A percentile compares a stretch with the other conserved stretches of the same genome.
These are phyloP conservation scores for Trypanosoma congolense DNA, from an alignment of 208 protist species.

Conservation along the genomic window DNA sequence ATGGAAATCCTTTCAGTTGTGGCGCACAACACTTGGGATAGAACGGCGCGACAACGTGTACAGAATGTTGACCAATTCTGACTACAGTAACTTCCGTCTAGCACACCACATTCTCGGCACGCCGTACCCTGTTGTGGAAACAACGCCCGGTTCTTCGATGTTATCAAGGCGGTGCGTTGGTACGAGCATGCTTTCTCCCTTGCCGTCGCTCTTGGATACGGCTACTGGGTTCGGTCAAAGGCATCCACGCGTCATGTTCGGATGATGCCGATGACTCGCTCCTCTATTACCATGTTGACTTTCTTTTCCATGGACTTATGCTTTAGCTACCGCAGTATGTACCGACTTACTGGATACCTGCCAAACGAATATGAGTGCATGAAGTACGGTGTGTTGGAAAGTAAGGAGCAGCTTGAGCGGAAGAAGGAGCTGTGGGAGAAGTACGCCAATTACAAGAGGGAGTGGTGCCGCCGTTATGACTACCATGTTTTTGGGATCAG, in stretches of 20 bases:
- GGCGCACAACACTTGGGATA: slow-evolving; percentile 65
- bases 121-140: slow-evolving; percentile 74
- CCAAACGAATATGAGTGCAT: slow-evolving; percentile 86
- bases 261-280: slow-evolving; percentile 34
- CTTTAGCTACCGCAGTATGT: slow-evolving; percentile 81
- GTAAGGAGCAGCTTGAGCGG: slow-evolving; percentile 60
- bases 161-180: slow-evolving; percentile 48
- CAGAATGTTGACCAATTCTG: slow-evolving; percentile 55
- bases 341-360: slow-evolving; percentile 69
- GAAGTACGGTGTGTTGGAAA: slow-evolving; percentile 84
- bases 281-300: slow-evolving; percentile 33
- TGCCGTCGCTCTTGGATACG: slow-evolving; percentile 36
- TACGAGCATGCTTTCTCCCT: slow-evolving; percentile 70
- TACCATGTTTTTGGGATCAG: slow-evolving; percentile 89
- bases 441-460: slow-evolving; percentile 85
- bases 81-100: slow-evolving; percentile 84
- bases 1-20: slow-evolving; percentile 88
- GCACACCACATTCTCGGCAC: slow-evolving; percentile 77
- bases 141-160: slow-evolving; percentile 43
- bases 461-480: slow-evolving; percentile 88
- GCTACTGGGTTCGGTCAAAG: slow-evolving; percentile 70
- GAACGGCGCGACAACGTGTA: slow-evolving; percentile 82
- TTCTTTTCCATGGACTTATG: slow-evolving; percentile 61
- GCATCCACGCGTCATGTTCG: slow-evolving; percentile 44
- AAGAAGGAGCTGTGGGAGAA: slow-evolving; percentile 82